These are phyloP conservation scores for Acanthamoeba polyphaga DNA, from an alignment of 208 protist genomes.

Conservation along the genomic window DNA sequence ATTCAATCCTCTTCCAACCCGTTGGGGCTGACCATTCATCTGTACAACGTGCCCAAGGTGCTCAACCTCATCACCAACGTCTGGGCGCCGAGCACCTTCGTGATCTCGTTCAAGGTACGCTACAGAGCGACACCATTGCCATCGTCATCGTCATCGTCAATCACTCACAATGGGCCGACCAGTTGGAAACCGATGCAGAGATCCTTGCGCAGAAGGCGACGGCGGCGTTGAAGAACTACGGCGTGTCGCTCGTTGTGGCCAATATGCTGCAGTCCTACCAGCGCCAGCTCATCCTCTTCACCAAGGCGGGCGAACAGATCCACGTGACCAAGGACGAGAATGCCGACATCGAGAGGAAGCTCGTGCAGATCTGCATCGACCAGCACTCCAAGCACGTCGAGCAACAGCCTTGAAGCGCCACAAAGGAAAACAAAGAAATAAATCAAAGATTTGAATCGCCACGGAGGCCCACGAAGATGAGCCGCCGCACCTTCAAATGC, in stretches of 20 bases:
- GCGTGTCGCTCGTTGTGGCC: slow-evolving; percentile 17
- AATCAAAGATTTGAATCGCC: no score
- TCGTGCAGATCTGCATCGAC: slow-evolving; percentile 1
- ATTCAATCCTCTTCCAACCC: slow-evolving; percentile 78
- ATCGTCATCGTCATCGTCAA: no score
- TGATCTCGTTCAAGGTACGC: slow-evolving; percentile 81
- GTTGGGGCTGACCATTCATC: slow-evolving; percentile 58
- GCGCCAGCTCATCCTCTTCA: background rate
- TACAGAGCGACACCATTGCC: background rate
- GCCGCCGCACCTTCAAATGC: no score
- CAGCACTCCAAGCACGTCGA: background rate
- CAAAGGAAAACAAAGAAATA: no score
- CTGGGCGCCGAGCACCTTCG: slow-evolving; percentile 72
- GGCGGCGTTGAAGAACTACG: slow-evolving; percentile 34
- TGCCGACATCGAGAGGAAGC: slow-evolving; percentile 1
- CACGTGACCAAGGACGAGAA: background rate
- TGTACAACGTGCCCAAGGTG: slow-evolving; percentile 80
- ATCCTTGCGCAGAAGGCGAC: slow-evolving; percentile 26
- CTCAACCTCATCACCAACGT: slow-evolving; percentile 36
- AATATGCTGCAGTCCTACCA: slow-evolving; percentile 50
- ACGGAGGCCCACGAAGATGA: no score
- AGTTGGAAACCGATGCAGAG: slow-evolving; percentile 43
- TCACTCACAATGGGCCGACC: background rate
- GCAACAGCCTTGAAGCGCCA: no score
- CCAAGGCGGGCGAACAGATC: slow-evolving; percentile 20